These are phyloP conservation scores for Cutaneotrichosporon daszewskae DNA, from an alignment of 1,284 basidiomycete species.

Conservation along the genomic window DNA sequence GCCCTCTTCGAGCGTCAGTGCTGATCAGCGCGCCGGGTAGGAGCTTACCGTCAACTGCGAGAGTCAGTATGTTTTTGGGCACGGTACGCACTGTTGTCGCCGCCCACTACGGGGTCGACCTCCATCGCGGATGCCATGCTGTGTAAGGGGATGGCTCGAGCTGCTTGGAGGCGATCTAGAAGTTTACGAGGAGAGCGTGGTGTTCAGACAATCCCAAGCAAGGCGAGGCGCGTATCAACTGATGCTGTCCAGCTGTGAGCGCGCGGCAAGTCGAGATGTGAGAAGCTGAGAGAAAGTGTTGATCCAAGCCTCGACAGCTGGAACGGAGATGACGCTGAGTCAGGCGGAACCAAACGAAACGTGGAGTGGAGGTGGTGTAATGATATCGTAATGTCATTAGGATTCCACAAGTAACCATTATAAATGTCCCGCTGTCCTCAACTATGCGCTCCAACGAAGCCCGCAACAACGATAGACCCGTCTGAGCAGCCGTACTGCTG, in stretches of 20 bases:
- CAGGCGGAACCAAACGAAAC: not conserved
- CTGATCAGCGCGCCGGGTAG: slow-evolving; percentile 1
- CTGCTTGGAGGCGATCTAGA: too few relatives aligned
- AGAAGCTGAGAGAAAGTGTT: too few relatives aligned
- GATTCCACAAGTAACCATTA: too few relatives aligned
- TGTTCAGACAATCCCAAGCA: too few relatives aligned
- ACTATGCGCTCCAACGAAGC: slow-evolving; percentile 27
- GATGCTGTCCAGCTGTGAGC: too few relatives aligned
- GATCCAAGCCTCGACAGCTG: too few relatives aligned
- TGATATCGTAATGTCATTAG: not conserved
- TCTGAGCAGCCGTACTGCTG: slow-evolving; percentile 37
- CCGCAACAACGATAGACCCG: slow-evolving; percentile 31
- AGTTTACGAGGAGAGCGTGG: too few relatives aligned
- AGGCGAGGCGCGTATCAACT: too few relatives aligned
- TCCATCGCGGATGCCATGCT: slow-evolving; percentile 44
- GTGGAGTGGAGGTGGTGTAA: not conserved
- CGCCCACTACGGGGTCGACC: slow-evolving; percentile 33
- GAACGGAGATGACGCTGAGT: not conserved
- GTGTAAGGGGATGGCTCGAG: not conserved
- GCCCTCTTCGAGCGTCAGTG: slow-evolving; percentile 55
- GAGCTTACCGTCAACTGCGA: slow-evolving; percentile 38
- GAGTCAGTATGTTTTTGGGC: slow-evolving; percentile 1
- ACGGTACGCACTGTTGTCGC: slow-evolving; percentile 34
- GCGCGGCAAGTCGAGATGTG: too few relatives aligned
- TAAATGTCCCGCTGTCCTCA: too few relatives aligned